Evolutionary conservation across 2,329 filamentous ascomycete genomes (phyloP), one percentile per base, ranked within the genome.

Genomic region (Pseudogymnoascus verrucosus): DNA sequence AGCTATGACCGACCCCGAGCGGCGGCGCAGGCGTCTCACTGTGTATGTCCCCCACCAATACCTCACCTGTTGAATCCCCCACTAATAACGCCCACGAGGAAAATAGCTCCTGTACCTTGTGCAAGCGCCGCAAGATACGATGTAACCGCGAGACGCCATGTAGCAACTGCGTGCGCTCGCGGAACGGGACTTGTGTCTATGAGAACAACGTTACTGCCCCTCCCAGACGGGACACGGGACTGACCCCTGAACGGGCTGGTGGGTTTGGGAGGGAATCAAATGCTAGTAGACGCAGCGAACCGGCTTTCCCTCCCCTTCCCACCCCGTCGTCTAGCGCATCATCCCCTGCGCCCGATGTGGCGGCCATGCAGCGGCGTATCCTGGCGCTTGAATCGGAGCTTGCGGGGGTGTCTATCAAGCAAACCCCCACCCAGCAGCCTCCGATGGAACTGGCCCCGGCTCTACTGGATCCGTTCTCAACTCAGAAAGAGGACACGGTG

Each of bases 91-190:
- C 21, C 26, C 28, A 44, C 31, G 54, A 39, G 72, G 75, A 16
- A 77, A 76, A 36, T 73, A 84, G 79, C 14, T 79, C 84, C 1
- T 87, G 84, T 70, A 75, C 79, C 67, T 76, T 84, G 44, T 88
- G 86, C 69, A 78, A 85, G 47, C 79, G 75, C 63, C 82, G 84
- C 42, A 89, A 88, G 72, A 82, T 88, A 64, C 79, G 80, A 57
- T 88, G 85, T 69, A 82, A 88, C 69, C 81, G 83, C 60, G 80
- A 80, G 64, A 72, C 75, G 5, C 86, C 86, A 1, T 88, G 85
- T 68, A 79, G 76, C 65, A 84, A 85, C 64, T 88, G 86, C 69
- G 65, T 81, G n/a, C 80, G 81, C 66, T 82, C 83, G 21, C 80
- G 79, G 67, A 82, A 80, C 42, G 76, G 79, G 5, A 76, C 77